phyloP scores from a whole-genome alignment of 352 stramenopile species.

The Pythium apleroticum region DNA sequence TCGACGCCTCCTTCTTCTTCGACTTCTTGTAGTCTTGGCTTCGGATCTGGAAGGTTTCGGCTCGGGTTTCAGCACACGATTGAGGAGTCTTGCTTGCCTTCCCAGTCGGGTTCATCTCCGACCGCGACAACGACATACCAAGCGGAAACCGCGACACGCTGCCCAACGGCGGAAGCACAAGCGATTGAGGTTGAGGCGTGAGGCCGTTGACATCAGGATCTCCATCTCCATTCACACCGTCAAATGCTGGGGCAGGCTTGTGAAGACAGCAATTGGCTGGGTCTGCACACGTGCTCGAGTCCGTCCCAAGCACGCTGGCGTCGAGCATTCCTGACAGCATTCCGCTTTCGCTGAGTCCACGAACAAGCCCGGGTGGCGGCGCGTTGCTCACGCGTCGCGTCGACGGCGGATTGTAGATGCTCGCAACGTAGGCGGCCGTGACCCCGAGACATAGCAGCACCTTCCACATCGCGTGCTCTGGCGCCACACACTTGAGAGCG shows the following conservation, averaged over 20 bases:
- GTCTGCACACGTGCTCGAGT: constrained; percentile 38
- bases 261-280: constrained; percentile 59
- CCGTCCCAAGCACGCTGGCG: constrained; percentile 26
- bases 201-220: not conserved
- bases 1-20: constrained; percentile 72
- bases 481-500: constrained; percentile 57
- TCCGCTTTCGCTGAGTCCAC: constrained; percentile 9
- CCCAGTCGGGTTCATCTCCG: constrained; percentile 45
- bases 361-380: not conserved
- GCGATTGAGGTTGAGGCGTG: not conserved
- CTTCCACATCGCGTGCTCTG: constrained; percentile 71
- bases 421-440: constrained; percentile 44
- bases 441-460: constrained; percentile 56
- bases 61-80: constrained; percentile 45
- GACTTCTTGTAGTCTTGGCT: constrained; percentile 82
- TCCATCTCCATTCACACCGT: constrained; percentile 1
- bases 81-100: constrained; percentile 56
- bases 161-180: constrained; percentile 7
- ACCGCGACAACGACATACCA: constrained; percentile 53
- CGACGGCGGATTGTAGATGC: constrained; percentile 49
- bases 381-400: constrained; percentile 3
- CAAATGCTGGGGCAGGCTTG: constrained; percentile 13
- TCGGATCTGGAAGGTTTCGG: constrained; percentile 68
- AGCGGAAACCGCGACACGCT: constrained; percentile 50
- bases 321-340: constrained; percentile 17